Conservation (phyloP, 106 monocot species). For the Apostasia ramifera region DNA sequence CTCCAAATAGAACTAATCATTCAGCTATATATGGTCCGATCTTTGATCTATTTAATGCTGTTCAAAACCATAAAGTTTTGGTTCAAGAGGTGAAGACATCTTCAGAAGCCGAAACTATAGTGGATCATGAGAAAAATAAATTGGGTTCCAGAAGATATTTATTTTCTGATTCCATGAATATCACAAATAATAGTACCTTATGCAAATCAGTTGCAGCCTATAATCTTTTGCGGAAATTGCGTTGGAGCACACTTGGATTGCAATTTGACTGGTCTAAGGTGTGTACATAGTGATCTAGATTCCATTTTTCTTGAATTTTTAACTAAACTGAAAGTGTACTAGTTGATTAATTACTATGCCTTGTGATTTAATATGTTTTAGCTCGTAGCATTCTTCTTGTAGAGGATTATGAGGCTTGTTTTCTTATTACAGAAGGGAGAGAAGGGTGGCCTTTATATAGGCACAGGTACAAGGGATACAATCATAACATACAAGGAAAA, state of each 20-base stretch:
- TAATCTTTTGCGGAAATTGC: constrained; percentile 60
- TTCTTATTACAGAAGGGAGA: too few species aligned
- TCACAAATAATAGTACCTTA: not conserved
- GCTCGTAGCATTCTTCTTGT: too few species aligned
- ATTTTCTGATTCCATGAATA: constrained; percentile 30
- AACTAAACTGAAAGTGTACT: not conserved
- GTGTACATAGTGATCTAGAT: not conserved
- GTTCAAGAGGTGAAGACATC: constrained; percentile 16
- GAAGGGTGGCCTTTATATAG: too few species aligned
- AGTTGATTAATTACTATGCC: not conserved
- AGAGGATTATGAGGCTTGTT: too few species aligned
- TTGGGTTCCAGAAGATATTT: constrained; percentile 15
- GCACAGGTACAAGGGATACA: too few species aligned
- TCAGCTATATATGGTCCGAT: constrained; percentile 67
- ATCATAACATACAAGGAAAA: too few species aligned
- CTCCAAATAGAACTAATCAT: constrained; percentile 91
- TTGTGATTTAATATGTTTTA: not conserved
- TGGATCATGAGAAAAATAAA: constrained; percentile 17
- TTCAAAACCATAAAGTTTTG: constrained; percentile 42
- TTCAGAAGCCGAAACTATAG: constrained; percentile 9
- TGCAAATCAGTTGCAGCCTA: constrained; percentile 45
- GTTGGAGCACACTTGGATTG: constrained; percentile 89
- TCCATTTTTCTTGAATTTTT: constrained; percentile 2
- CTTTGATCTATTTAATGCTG: constrained; percentile 49
- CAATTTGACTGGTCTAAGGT: constrained; percentile 99